Base-by-base conservation (phyloP, 1,284 basidiomycete genomes). In the Ustilago hordei region DNA sequence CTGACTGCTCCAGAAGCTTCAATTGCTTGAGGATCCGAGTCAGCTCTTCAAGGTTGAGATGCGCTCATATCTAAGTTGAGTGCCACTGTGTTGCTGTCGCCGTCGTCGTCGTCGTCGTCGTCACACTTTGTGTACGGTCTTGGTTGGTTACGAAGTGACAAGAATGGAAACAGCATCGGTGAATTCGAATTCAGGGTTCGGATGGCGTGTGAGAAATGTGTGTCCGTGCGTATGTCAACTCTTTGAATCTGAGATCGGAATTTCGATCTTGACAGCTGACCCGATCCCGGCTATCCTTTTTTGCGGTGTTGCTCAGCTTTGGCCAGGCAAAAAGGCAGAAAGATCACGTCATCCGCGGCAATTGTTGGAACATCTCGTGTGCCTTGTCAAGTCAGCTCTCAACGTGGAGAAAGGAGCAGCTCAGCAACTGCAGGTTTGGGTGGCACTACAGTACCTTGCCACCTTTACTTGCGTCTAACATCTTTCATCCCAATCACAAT, bases 221-320 rank as follows among this genome's bases (percentile, higher is more conserved):
- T 45, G 56, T 64, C 56, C 55, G 63, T 64, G 63, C 68, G 57
- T 64, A 60, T 55, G 31, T 19, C 28, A 34, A 9, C 56, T 12
- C 13, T 15, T 35, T 23, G 7, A 35, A 13, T 13, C 17, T 23
- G 31, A 48, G n/a, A 53, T 58, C 59, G 32, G 32, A 17, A 35
- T 0, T 3, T 7, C 34, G 12, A 39, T 64, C 36, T 50, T n/a
- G 28, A 15, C 8, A 11, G 2, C 13, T 8, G 11, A 17, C 41
- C 35, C 66, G 56, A 59, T 59, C 17, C 13, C 68, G 69, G 62
- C 69, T 62, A 70, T 65, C 55, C 43, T 70, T 61, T 70, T 61
- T 47, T 58, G n/a, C 48, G 15, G 53, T 34, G 38, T 28, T 31
- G 45, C 17, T 53, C 28, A 39, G 52, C 54, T n/a, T 45, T 54